A percentile compares a stretch with the other conserved stretches of the same genome.
Conservation (phyloP, 768 basidiomycete species). For the Mycena albidolilacea region DNA sequence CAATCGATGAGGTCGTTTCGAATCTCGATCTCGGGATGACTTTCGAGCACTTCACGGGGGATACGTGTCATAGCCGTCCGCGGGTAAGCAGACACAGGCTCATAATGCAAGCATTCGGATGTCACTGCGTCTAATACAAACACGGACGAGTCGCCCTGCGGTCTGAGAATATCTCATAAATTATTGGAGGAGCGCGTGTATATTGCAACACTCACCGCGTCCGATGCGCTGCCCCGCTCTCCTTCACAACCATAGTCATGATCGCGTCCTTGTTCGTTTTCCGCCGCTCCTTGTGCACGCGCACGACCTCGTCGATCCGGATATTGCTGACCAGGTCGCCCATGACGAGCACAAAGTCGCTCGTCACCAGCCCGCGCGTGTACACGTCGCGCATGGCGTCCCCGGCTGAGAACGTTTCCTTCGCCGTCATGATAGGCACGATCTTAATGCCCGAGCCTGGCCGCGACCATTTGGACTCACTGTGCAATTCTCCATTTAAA, state of each 20-base stretch:
- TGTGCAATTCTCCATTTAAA: slow-evolving; percentile 47
- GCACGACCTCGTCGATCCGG: slow-evolving; percentile 90
- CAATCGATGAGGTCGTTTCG: slow-evolving; percentile 92
- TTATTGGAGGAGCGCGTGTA: background rate
- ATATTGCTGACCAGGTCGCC: slow-evolving; percentile 96
- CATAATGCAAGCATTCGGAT: slow-evolving; percentile 89
- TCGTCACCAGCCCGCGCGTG: slow-evolving; percentile 89
- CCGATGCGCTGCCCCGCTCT: slow-evolving; percentile 78
- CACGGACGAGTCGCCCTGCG: slow-evolving; percentile 80
- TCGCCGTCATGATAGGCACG: slow-evolving; percentile 87
- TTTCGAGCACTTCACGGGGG: slow-evolving; percentile 82
- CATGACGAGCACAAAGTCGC: slow-evolving; percentile 92
- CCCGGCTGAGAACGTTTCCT: slow-evolving; percentile 89
- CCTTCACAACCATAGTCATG: slow-evolving; percentile 96
- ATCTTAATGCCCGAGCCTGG: slow-evolving; percentile 86
- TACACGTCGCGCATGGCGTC: slow-evolving; percentile 97
- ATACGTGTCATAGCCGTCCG: slow-evolving; percentile 71
- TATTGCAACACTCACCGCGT: slow-evolving; percentile 68
- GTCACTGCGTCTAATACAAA: slow-evolving; percentile 85
- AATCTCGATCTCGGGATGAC: slow-evolving; percentile 87
- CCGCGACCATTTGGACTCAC: slow-evolving; percentile 89
- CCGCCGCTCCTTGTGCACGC: slow-evolving; percentile 89
- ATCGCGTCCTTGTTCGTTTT: slow-evolving; percentile 93
- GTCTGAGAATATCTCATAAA: slow-evolving; percentile 55
- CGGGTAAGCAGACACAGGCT: slow-evolving; percentile 81